Base-by-base conservation (phyloP, 768 basidiomycete genomes). In the Boletus eberwhitei region DNA sequence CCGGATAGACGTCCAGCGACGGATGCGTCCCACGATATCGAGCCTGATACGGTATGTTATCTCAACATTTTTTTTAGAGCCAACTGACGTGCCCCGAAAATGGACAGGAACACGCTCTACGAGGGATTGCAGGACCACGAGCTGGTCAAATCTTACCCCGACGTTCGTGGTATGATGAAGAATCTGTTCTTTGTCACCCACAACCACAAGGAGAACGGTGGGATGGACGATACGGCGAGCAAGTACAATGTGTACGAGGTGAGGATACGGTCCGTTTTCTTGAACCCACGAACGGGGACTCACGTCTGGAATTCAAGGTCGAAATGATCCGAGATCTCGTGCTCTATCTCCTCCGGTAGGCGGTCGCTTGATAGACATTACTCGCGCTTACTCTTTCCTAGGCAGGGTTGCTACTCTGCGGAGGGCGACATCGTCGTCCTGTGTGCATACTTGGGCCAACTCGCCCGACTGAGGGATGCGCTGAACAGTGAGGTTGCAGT, bases 11-110 rank as follows among this genome's bases (percentile, higher is more conserved):
- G 80, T 87, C 0, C 89, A 91, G 64, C 74, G 89, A 1, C 77
- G 90, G 14, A 91, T 91, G 90, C 75, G 86, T 6, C 88, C 88
- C 0, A 61, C 67, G 4, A 89, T 91, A 40, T 84, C 87, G 1
- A 75, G 77, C 34, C 70, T 88, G 2, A 71, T 71, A 3, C 53
- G 65, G 60, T 63, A 17, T 29, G 61, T 45, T 45, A 14, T 24
- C 0, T 6, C 9, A 4, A n/a, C 6, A 2, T 36, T 41, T 1
- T 4, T 24, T 1, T 29, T 29, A 5, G 7, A 14, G 6, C 19
- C 11, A 4, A 14, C 31, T 7, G 22, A 26, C 32, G 29, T 14
- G 14, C 40, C 29, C 19, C 3, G 36, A 42, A 5, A 7, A 36
- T 2, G 53, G 5, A 21, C 31, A 85, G 83, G 39, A 76, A 75